Evolutionary conservation across 108 stramenopile species (phyloP).

Genomic region (Ochromonas danica): DNA sequence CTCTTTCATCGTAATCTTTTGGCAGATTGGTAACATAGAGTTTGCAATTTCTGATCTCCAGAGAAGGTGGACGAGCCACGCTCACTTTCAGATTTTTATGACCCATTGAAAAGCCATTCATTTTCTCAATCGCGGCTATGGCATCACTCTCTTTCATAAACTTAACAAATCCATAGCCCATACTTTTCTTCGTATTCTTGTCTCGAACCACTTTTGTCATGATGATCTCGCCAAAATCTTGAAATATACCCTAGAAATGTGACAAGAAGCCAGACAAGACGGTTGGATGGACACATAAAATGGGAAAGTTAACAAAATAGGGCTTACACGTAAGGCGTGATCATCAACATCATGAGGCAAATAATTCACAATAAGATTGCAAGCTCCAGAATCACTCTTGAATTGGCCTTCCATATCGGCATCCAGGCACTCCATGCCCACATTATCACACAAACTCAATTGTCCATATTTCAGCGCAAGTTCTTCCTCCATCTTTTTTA

Average conservation of each 20-base stretch:
- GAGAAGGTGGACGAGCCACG: conserved; percentile 47
- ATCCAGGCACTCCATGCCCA: too few relatives aligned
- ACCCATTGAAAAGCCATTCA: conserved; percentile 48
- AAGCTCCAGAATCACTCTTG: not conserved
- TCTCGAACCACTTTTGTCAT: conserved; percentile 54
- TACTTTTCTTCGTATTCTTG: conserved; percentile 50
- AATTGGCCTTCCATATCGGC: too few relatives aligned
- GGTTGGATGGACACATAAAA: not conserved
- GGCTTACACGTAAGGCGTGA: conserved; percentile 25
- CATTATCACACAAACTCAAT: too few relatives aligned
- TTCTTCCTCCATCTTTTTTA: too few relatives aligned
- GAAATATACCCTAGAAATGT: conserved; percentile 43
- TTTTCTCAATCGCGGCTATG: conserved; percentile 41
- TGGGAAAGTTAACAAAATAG: not conserved
- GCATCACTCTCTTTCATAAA: conserved; percentile 48
- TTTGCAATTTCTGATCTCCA: conserved; percentile 51
- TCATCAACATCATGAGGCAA: conserved; percentile 50
- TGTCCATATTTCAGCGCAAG: too few relatives aligned
- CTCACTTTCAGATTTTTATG: conserved; percentile 54
- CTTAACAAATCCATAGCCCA: conserved; percentile 55
- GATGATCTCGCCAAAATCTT: conserved; percentile 46
- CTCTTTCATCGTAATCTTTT: conserved; percentile 43
- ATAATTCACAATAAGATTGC: conserved; percentile 57
- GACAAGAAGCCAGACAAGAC: not conserved
- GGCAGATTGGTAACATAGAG: conserved; percentile 52